phyloP scores from a whole-genome alignment of 2,329 filamentous ascomycete species.

The Pyrenophora seminiperda region DNA sequence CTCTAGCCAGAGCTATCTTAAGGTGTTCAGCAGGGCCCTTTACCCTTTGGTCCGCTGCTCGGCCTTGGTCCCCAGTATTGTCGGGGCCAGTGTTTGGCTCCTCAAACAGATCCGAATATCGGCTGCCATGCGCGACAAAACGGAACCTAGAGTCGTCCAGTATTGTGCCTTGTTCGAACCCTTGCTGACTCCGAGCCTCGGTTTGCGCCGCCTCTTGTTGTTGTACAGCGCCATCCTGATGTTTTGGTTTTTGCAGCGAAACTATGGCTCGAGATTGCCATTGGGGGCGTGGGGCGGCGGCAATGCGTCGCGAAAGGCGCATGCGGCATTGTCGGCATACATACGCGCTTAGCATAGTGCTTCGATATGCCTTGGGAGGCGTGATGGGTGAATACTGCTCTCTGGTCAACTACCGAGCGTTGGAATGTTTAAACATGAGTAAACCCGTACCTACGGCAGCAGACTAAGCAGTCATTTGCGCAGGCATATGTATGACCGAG shows the following conservation, averaged over 20 bases:
- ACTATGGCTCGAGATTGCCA: conserved; percentile 42
- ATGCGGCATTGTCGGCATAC: conserved; percentile 42
- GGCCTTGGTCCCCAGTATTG: background rate
- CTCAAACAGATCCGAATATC: too few relatives aligned
- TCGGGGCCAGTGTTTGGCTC: background rate
- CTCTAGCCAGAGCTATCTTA: background rate
- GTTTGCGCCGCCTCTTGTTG: conserved; percentile 12
- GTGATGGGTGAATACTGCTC: conserved; percentile 3
- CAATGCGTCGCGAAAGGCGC: conserved; percentile 25
- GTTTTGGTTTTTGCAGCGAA: conserved; percentile 28
- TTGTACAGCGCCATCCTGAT: conserved; percentile 12
- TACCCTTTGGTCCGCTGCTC: background rate
- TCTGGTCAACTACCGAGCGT: conserved; percentile 6
- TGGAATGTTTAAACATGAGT: background rate
- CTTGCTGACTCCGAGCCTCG: conserved; percentile 6
- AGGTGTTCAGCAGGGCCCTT: background rate
- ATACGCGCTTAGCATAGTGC: conserved; percentile 40
- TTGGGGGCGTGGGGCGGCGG: conserved; percentile 23
- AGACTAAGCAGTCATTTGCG: background rate
- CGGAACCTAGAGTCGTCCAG: background rate
- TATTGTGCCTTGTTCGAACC: background rate
- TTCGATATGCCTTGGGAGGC: conserved; percentile 3
- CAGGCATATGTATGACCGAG: background rate
- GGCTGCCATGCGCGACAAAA: background rate
- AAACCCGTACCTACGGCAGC: background rate